Percentiles rank a stretch among this genome's conserved stretches.
Conservation (phyloP, 139 green algal species). For the Coelastrella sp. region DNA sequence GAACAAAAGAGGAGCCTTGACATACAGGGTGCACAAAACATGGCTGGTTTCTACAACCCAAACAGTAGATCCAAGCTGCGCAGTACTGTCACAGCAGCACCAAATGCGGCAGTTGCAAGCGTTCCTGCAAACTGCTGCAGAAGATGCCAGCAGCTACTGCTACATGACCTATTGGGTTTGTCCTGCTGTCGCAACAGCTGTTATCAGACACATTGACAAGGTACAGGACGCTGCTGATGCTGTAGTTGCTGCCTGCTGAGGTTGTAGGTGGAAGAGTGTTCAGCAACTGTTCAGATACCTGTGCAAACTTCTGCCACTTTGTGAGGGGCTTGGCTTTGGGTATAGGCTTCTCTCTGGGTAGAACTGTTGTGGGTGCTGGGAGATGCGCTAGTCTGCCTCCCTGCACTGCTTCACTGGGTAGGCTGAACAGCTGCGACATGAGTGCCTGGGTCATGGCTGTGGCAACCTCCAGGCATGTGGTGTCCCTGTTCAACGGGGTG, state of each 20-base stretch:
- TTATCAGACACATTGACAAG: too few relatives aligned
- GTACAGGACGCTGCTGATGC: background rate
- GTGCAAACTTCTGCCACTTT: constrained; percentile 95
- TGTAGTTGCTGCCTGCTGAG: background rate
- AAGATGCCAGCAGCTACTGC: too few relatives aligned
- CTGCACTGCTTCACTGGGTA: constrained; percentile 74
- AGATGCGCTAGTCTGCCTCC: constrained; percentile 82
- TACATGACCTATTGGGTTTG: too few relatives aligned
- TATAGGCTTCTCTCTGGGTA: constrained; percentile 89
- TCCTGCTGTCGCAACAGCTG: too few relatives aligned
- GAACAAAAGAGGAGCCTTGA: background rate
- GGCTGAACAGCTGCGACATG: constrained; percentile 74
- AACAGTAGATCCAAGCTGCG: too few relatives aligned
- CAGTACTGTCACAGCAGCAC: too few relatives aligned
- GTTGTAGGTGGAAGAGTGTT: background rate
- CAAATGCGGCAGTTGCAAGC: too few relatives aligned
- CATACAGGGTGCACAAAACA: background rate
- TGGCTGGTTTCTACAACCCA: too few relatives aligned
- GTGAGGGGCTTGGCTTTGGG: constrained; percentile 87
- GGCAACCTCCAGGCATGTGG: constrained; percentile 62
- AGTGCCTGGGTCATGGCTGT: constrained; percentile 80
- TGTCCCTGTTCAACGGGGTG: constrained; percentile 52
- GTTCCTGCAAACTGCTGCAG: too few relatives aligned
- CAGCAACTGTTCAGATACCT: background rate
- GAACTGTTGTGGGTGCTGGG: constrained; percentile 72